Evolutionary conservation across 2,329 filamentous ascomycete species (phyloP), one percentile per base, ranked within the genome.

Genomic region (Arthrobotrys musiformis): DNA sequence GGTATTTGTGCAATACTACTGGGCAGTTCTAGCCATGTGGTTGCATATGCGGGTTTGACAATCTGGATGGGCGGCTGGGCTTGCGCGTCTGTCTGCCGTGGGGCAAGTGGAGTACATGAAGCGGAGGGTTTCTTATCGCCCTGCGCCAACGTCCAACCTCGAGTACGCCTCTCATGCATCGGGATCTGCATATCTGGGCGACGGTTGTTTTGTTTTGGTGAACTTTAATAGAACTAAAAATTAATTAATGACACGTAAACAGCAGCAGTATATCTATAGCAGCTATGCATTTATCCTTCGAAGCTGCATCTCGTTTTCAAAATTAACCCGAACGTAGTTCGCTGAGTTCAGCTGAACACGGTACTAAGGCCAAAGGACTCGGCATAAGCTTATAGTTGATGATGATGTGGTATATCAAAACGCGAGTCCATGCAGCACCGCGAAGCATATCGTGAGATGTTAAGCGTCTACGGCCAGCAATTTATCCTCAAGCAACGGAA

Each of bases 91-190:
- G 52, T 56, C 28, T 22, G 30, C 30, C 52, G 24, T 48, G 48
- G 40, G 28, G 44, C 48, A 46, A 67, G 63, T 67, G 62, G 44
- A 35, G 24, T 50, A 30, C 28, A 64, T 68, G 46, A 30, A 69
- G 33, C 44, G 52, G 64, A 44, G 52, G 17, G 37, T 69, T 69
- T 60, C 64, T 69, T 69, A 69, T 69, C 64, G 26, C 37, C 11
- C 40, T 69, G 64, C 64, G 46, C 50, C 33, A 58, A 58, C 28
- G 17, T 37, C 19, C 54, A 26, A 54, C 19, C 5, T 66, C 28
- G 13, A 28, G 3, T 11, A 8, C 35, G 22, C 28, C 28, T 19
- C 28, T 58, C 46, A 42, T 28, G 64, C 50, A 60, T 48, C 40
- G 40, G 52, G 40, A 69, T 69, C 46, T 60, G 64, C 64, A 68